Percentiles rank a stretch among this genome's conserved stretches.
These are phyloP conservation scores for Thalia dealbata DNA, from an alignment of 176 grass and related monocot species.

Conservation along the genomic window DNA sequence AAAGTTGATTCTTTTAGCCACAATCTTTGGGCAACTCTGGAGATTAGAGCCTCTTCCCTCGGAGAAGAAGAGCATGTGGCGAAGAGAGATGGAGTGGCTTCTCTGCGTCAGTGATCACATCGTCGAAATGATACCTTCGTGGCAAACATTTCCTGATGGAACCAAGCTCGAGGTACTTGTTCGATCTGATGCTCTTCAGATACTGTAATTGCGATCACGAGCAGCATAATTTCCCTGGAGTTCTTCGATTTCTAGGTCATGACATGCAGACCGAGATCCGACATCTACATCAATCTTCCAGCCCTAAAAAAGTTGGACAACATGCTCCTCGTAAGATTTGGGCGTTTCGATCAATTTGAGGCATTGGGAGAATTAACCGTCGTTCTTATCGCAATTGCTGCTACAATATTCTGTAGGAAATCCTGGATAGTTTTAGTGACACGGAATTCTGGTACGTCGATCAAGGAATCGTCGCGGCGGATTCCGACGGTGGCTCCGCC, in stretches of 20 bases:
- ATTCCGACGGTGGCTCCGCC: conserved; percentile 65
- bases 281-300: conserved; percentile 81
- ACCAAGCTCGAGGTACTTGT: conserved; percentile 66
- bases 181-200: not conserved
- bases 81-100: conserved; percentile 86
- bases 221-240: not conserved
- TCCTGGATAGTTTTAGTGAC: conserved; percentile 64
- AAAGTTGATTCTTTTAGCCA: conserved; percentile 28
- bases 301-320: conserved; percentile 83
- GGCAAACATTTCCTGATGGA: conserved; percentile 92
- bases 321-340: conserved; percentile 80
- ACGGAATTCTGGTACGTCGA: conserved; percentile 98
- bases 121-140: conserved; percentile 72
- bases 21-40: conserved; percentile 96
- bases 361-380: not conserved
- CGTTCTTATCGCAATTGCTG: not conserved
- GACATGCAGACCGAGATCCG: conserved; percentile 71
- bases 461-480: conserved; percentile 69
- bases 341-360: not conserved
- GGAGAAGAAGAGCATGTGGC: conserved; percentile 97
- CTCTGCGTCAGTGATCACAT: conserved; percentile 91
- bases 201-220: not conserved
- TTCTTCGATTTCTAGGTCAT: conserved; percentile 60
- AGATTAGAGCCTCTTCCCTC: conserved; percentile 62
- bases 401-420: conserved; percentile 82